Base-by-base conservation (phyloP, 2,329 filamentous ascomycete genomes). In the Penicillium frequentans region DNA sequence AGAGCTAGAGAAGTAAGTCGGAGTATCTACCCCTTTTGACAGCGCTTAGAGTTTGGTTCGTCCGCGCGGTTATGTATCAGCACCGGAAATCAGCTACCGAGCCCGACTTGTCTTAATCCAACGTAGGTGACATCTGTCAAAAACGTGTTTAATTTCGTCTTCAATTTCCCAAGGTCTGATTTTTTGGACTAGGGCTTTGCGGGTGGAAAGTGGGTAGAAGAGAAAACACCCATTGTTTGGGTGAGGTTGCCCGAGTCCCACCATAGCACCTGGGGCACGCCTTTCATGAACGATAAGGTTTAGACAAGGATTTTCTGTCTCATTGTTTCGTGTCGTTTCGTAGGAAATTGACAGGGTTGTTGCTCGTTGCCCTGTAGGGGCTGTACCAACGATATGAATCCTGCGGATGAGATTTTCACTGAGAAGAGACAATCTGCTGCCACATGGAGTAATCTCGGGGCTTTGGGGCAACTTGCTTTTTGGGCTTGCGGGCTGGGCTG, bases 1-100 rank as follows among this genome's bases (percentile, higher is more conserved):
- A 42, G 39, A 23, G 19, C 19, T 39, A 39, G 35, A 19, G 13
- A 37, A 37, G 8, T 19, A 19, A 19, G 21, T 55, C 55, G 42
- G 43, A 23, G 3, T 42, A 13, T 51, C 46, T 51, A 29, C 54
- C 54, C 53, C 47, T 58, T 59, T 58, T 61, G 61, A 60, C 57
- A 59, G 57, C 56, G 54, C 54, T 59, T 64, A 60, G 51, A 55
- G 55, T 62, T 59, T 35, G 48, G 52, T 59, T 56, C 46, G 54
- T 52, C 52, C 39, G 60, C 50, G 52, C 49, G 58, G 51, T 57
- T 57, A 33, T 33, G 31, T 16, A 33, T 33, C 13, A 16, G 31
- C 31, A 61, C 23, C 52, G 48, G 39, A 16, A 21, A 37, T 10
- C 31, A 42, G 16, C 44, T 55, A 21, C 49, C 49, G 54, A 56